Evolutionary conservation across 345 rosid genomes (phyloP).

Genomic region (Eucalyptus caleyi): DNA sequence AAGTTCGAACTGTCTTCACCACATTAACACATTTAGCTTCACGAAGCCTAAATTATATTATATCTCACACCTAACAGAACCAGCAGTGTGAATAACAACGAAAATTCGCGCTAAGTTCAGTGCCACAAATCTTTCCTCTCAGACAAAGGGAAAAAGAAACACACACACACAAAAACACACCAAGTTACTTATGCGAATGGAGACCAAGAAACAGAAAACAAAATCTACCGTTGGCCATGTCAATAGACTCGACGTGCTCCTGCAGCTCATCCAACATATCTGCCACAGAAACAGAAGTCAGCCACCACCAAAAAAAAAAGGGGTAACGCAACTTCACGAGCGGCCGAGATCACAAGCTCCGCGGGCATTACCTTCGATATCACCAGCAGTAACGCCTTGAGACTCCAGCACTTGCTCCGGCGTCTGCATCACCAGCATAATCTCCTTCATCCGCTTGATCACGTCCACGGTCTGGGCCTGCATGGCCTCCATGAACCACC

Average conservation of each 20-base stretch:
- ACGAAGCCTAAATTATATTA: neutral
- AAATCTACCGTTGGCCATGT: constrained; percentile 44
- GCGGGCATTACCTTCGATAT: constrained; percentile 51
- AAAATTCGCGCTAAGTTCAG: neutral
- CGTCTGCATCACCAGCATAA: constrained; percentile 68
- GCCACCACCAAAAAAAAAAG: neutral
- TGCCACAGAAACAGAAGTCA: neutral
- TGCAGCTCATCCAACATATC: constrained; percentile 65
- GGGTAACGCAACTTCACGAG: neutral
- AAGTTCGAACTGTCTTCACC: neutral
- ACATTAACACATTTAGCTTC: neutral
- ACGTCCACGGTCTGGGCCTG: constrained; percentile 71
- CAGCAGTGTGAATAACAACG: neutral
- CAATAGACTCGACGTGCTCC: constrained; percentile 53
- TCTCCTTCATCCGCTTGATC: constrained; percentile 73
- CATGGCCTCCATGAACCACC: constrained; percentile 97
- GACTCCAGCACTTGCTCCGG: constrained; percentile 60
- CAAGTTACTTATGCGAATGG: neutral
- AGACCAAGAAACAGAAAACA: neutral
- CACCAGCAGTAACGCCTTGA: constrained; percentile 58
- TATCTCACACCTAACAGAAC: neutral
- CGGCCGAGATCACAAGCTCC: neutral
- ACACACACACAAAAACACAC: neutral
- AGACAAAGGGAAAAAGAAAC: neutral
- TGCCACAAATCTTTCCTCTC: neutral